Base-by-base conservation (phyloP, 805 yeast genomes). In the Isabelozyma pseudorhagii region DNA sequence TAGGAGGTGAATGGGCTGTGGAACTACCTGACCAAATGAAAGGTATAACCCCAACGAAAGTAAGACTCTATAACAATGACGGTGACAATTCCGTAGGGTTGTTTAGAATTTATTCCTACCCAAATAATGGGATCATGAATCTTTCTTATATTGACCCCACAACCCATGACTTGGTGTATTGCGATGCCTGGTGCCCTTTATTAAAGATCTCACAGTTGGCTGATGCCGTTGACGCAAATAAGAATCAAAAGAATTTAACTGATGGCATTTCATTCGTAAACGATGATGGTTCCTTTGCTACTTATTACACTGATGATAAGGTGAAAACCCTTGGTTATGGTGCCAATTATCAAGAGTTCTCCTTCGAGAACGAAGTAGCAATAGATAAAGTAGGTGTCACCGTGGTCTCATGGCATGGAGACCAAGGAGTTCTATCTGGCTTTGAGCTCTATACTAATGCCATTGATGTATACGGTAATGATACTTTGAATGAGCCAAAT, bases 131-230 rank as follows among this genome's bases (percentile, higher is more conserved):
- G 55, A 93, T 93, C 53, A 88, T 94, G 97, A 94, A 94, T 64
- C 66, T 94, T 54, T 83, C 96, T 0, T 94, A 91, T 60, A 71
- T 87, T 18, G 93, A 93, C 61, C 96, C 96, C 3, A 52, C 62
- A 0, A 78, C 89, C 2, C 82, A 85, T 45, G 68, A 74, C n/a
- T 46, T 78, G 3, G 63, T 69, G 13, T 70, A 71, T 61, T 94
- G 99, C 73, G 97, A 91, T 65, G 96, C 97, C 0, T 85, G 81
- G 79, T 94, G 99, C 67, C 96, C 97, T 0, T 71, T 93, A 25
- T 68, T 78, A 1, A 74, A 75, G 28, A 63, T 65, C 10, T 49
- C 73, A 0, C 60, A 64, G 2, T 63, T 85, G 44, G 40, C 59
- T 11, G 58, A 69, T 11, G 51, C 60, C 17, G 60, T 66, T 4